These are phyloP conservation scores for Erythrophleum fordii DNA, from an alignment of 306 rosid species.

Conservation along the genomic window DNA sequence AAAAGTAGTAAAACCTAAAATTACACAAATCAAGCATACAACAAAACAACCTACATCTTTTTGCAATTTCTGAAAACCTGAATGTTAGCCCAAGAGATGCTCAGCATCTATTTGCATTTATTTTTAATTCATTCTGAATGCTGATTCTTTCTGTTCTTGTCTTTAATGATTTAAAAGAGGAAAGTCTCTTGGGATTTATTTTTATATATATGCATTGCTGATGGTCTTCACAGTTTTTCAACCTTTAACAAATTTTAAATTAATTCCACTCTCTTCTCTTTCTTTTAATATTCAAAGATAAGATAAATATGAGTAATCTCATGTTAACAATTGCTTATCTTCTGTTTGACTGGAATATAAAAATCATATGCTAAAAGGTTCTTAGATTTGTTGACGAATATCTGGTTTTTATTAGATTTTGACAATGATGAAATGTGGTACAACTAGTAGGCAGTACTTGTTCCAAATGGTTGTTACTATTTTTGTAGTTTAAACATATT, in stretches of 20 bases:
- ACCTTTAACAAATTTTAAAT: slow-evolving; percentile 11
- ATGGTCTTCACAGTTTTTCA: slow-evolving; percentile 10
- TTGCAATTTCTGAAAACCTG: slow-evolving; percentile 37
- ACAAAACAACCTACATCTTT: background rate
- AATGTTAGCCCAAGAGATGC: no score
- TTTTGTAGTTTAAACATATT: background rate
- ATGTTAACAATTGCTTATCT: slow-evolving; percentile 10
- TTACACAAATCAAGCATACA: background rate
- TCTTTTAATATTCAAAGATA: slow-evolving; percentile 18
- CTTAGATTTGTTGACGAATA: slow-evolving; percentile 11
- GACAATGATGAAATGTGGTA: slow-evolving; percentile 9
- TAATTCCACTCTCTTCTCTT: slow-evolving; percentile 26
- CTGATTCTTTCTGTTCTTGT: background rate
- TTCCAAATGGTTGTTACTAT: background rate
- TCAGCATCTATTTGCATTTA: slow-evolving; percentile 12
- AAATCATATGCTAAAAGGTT: background rate
- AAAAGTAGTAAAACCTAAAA: background rate
- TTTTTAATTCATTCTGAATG: slow-evolving; percentile 27
- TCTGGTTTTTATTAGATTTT: slow-evolving; percentile 18
- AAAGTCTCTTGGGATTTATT: slow-evolving; percentile 32
- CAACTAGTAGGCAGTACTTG: background rate
- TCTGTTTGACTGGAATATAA: slow-evolving; percentile 19
- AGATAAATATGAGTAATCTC: slow-evolving; percentile 2
- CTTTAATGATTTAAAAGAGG: slow-evolving; percentile 5
- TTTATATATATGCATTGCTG: slow-evolving; percentile 28